A percentile compares a stretch with the other conserved stretches of the same genome.
These are phyloP conservation scores for Emergomyces orientalis DNA, from an alignment of 2,329 filamentous ascomycete species.

Conservation along the genomic window DNA sequence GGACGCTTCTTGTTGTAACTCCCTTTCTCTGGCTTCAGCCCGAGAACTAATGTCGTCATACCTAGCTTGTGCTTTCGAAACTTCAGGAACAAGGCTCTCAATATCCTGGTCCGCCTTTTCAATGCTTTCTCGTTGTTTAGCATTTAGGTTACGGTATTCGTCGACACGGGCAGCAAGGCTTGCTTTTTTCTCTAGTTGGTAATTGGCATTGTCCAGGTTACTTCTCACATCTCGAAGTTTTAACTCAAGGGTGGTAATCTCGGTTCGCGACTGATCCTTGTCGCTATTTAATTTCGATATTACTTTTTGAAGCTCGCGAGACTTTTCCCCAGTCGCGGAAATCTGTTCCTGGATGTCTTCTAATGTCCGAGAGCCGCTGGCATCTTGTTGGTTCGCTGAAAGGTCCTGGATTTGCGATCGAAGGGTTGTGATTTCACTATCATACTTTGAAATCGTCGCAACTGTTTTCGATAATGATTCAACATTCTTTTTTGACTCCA, in stretches of 20 bases:
- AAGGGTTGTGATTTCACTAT: constrained; percentile 61
- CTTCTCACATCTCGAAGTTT: constrained; percentile 66
- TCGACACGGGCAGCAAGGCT: constrained; percentile 62
- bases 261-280: constrained; percentile 59
- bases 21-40: constrained; percentile 62
- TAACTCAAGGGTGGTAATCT: constrained; percentile 63
- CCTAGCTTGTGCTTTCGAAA: constrained; percentile 63
- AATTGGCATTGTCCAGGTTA: constrained; percentile 59
- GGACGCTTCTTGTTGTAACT: constrained; percentile 60
- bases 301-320: constrained; percentile 53
- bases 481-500: constrained; percentile 60
- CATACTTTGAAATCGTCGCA: constrained; percentile 61
- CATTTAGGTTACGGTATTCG: constrained; percentile 58
- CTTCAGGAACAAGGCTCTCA: constrained; percentile 62
- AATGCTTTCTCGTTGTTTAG: constrained; percentile 60
- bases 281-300: constrained; percentile 59
- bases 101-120: constrained; percentile 63
- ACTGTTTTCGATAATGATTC: constrained; percentile 70
- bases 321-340: constrained; percentile 56
- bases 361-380: constrained; percentile 56
- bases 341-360: constrained; percentile 78
- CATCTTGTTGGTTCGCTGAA: constrained; percentile 62
- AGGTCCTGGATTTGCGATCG: constrained; percentile 66
- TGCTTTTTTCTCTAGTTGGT: constrained; percentile 73
- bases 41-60: constrained; percentile 67